Base-by-base conservation (phyloP, 768 basidiomycete species). In the Auriscalpium microsporum region DNA sequence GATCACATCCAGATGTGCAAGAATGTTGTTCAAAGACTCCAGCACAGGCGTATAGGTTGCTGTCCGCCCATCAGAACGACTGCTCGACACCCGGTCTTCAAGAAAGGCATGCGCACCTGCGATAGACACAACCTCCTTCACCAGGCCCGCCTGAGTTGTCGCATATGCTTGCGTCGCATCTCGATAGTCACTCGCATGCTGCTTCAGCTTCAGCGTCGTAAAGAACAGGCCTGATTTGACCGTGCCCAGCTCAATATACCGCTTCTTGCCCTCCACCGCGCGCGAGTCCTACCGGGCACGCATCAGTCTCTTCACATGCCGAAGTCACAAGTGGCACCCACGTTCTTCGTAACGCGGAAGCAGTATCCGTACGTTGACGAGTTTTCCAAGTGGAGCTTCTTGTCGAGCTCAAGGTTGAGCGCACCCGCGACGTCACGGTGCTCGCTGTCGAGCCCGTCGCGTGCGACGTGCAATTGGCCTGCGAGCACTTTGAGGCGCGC, bases 371-470 rank as follows among this genome's bases (percentile, higher is more conserved):
- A 91, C 1, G 83, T 80, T 54, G 80, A 78, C 52, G 87, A 90
- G 63, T 94, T 94, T 72, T 99, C 96, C 33, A 99, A 74, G 69
- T 98, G 96, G 10, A 98, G 71, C 72, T 97, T 98, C 73, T 95
- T 95, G 69, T 96, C 90, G 2, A 92, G 78, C 14, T 95, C 93
- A 10, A 99, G 62, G 9, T 77, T 79, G 7, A 97, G 75, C 40
- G 90, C 88, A 8, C 75, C 68, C 7, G 87, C 87, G 0, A 83
- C 85, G 1, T 73, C 64, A 8, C 73, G 69, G 68, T 97, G 94
- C 65, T 96, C 93, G 11, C 73, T 75, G 63, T 99, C 92, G 16
- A 99, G 72, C 0, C 80, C 82, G 64, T 94, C 91, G 34, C 90
- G 82, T 0, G 83, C 77, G 64, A 81, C 75, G 17, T 74, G 69